phyloP scores from a whole-genome alignment of 306 rosid genomes.

The Casuarina cunninghamiana region DNA sequence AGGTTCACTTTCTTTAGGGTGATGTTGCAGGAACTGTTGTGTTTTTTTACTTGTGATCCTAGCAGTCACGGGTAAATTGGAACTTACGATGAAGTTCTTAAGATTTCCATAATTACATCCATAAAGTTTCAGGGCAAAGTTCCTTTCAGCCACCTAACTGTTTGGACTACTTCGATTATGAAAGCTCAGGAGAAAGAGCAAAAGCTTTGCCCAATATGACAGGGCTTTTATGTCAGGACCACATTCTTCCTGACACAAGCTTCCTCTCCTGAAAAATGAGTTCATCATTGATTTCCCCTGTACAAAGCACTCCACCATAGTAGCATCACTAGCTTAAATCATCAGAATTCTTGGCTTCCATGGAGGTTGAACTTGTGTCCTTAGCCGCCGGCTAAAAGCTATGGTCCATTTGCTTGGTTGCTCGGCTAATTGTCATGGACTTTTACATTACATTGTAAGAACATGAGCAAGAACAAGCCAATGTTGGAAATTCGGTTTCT shows the following conservation, averaged over 20 bases:
- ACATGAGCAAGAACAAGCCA: neutral
- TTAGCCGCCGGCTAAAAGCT: too few species aligned
- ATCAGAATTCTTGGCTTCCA: neutral
- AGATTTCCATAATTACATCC: constrained; percentile 3
- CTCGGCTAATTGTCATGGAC: constrained; percentile 6
- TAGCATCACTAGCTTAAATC: neutral
- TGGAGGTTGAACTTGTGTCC: too few species aligned
- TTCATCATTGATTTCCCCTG: constrained; percentile 3
- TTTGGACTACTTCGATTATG: too few species aligned
- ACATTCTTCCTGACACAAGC: constrained; percentile 12
- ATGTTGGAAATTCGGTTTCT: neutral
- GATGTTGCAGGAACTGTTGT: neutral
- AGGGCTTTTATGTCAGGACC: constrained; percentile 20
- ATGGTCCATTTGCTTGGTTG: constrained; percentile 9
- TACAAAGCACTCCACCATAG: neutral
- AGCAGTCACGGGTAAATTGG: neutral
- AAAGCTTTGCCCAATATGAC: neutral
- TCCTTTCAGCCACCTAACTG: too few species aligned
- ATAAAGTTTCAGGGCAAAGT: too few species aligned
- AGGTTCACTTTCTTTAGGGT: neutral
- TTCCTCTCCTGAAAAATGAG: constrained; percentile 7
- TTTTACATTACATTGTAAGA: constrained; percentile 2
- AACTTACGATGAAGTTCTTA: too few species aligned
- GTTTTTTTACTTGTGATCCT: neutral
- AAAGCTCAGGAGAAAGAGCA: too few species aligned